A percentile compares a stretch with the other conserved stretches of the same genome.
Evolutionary conservation across 192 early-diverging fungal genomes (phyloP).

Genomic region (Coemansia sp.): DNA sequence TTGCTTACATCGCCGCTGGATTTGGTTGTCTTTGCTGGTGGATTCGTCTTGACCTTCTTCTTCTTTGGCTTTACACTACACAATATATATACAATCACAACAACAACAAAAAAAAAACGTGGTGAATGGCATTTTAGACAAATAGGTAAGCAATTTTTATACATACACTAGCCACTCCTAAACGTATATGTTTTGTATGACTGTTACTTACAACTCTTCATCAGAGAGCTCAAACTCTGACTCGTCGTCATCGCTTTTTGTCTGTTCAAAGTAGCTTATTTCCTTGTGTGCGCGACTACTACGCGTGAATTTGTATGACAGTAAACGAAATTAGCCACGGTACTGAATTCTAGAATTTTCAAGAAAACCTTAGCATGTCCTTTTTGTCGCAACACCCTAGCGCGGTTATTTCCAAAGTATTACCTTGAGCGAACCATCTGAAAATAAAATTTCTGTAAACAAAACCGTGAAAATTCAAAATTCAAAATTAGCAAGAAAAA

Average conservation of each 20-base stretch:
- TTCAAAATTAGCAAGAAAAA: neutral
- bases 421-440: slow-evolving; percentile 37
- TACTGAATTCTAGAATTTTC: neutral
- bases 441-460: neutral
- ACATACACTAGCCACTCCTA: neutral
- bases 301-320: no score
- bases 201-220: slow-evolving; percentile 21
- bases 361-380: neutral
- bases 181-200: no score
- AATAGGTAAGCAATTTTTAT: neutral
- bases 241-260: slow-evolving; percentile 12
- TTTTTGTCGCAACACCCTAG: neutral
- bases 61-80: slow-evolving; percentile 12
- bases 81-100: no score
- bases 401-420: neutral
- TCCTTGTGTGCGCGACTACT: slow-evolving; percentile 17
- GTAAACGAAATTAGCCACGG: slow-evolving; percentile 1
- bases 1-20: no score
- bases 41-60: slow-evolving; percentile 1
- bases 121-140: neutral
- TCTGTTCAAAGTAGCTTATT: slow-evolving; percentile 33
- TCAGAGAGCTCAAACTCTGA: slow-evolving; percentile 36
- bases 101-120: neutral
- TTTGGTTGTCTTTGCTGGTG: neutral
- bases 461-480: neutral